Evolutionary conservation across 352 stramenopile genomes (phyloP), one percentile per base, ranked within the genome.

Genomic region (Globisporangium rhizosaccharum): DNA sequence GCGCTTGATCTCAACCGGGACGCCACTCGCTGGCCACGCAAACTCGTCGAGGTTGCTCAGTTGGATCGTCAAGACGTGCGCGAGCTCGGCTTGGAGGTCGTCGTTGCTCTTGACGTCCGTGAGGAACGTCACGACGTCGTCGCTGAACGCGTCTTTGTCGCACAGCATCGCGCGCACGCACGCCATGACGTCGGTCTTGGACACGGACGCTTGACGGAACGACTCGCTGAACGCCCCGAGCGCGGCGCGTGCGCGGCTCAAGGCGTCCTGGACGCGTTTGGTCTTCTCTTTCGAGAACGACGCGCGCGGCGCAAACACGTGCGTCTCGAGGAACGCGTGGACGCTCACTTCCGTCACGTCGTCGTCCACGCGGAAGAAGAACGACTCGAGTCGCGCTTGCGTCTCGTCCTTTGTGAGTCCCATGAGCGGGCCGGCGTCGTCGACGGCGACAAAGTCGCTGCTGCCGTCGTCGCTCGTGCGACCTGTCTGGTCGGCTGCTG

Each of bases 61-160:
- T 53, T 82, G 63, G 41, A 82, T 82, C 15, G 71, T 82, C 23
- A 82, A 60, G 26, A 82, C 73, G 28, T 80, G 61, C 0, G 71
- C 65, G 30, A 80, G 64, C 58, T 82, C 71, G 25, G 66, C 60
- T 30, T 77, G 66, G 46, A 76, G 72, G 39, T 65, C 37, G 7
- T 59, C 49, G 58, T 71, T 78, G 42, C 64, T 42, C 33, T 66
- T 56, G 20, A 70, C 69, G 53, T 80, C 68, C 15, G 46, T 57
- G 25, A 82, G 68, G 46, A 82, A 66, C 25, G 54, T 53, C 25
- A 68, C 69, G 17, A 82, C 62, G 33, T 76, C 68, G 37, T 67
- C 59, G 41, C 54, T 74, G 50, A 82, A 62, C 12, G 67, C 67
- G 2, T 50, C 45, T 45, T 66, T 68, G 25, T 78, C 54, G 20